Base-by-base conservation (phyloP, 202 grass and related monocot genomes). In the Musa balbisiana region DNA sequence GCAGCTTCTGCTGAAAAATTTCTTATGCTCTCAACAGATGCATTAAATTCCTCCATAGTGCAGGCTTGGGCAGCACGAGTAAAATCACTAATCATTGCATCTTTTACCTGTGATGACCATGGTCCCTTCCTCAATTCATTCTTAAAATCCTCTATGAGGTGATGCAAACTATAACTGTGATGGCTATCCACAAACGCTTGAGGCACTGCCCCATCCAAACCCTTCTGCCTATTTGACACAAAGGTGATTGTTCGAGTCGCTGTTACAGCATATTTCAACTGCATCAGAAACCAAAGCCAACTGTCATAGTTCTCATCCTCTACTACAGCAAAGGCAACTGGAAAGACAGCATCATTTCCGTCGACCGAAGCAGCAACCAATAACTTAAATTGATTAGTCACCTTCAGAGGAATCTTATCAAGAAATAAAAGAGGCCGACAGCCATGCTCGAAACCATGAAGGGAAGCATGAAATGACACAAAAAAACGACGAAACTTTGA, bases 301-400 rank as follows among this genome's bases (percentile, higher is more conserved):
- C 88, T 92, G 52, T 98, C 91, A 50, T 90, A 94, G 53, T 89
- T 94, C 76, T 98, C 95, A 85, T 98, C 88, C 83, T 98, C 95
- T 54, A 94, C 95, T 58, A 93, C 89, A 69, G 86, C 88, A 80
- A 98, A 98, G 78, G 94, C 91, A 71, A 98, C 86, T 49, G 94
- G 94, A 89, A 98, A 98, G 58, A 93, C 79, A 53, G 85, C 88
- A 81, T 98, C 88, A 22, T 98, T 91, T 69, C 85, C 94, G 78
- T 98, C 94, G 24, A 98, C 94, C 19, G 88, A 85, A 76, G 94
- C 94, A 1, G 94, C 94, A 74, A 88, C 85, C 51, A 98, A 83
- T 69, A 98, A 87, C 80, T 93, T 92, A 82, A 89, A 94, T 74
- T 98, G 88, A 67, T 98, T 94, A 52, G 84, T 98, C 16, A 91